Evolutionary conservation across 257 asterid genomes (phyloP).

Genomic region (Anisodus tanguticus): DNA sequence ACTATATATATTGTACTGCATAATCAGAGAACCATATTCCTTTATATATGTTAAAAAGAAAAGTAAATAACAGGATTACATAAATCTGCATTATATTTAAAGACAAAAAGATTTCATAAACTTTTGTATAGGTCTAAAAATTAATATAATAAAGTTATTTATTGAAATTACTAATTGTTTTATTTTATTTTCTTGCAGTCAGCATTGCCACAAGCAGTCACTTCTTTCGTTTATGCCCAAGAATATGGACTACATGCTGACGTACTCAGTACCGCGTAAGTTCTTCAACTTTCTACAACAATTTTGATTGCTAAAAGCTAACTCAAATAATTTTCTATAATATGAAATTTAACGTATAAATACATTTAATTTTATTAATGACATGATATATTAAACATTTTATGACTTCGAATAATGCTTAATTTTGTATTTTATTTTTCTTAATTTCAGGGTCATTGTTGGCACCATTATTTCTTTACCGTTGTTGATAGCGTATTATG

Average conservation of each 20-base stretch:
- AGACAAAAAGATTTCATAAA: not conserved
- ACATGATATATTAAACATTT: not conserved
- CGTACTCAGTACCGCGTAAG: conserved; percentile 45
- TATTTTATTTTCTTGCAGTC: conserved; percentile 25
- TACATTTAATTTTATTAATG: not conserved
- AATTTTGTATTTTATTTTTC: not conserved
- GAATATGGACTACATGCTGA: conserved; percentile 42
- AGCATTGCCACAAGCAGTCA: conserved; percentile 42
- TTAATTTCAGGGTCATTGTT: conserved; percentile 26
- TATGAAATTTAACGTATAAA: not conserved
- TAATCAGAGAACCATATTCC: too few species aligned
- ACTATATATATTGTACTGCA: too few species aligned
- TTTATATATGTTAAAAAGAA: not conserved
- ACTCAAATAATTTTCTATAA: not conserved
- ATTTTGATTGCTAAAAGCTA: not conserved
- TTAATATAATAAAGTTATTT: not conserved
- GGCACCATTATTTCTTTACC: conserved; percentile 28
- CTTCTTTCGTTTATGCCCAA: conserved; percentile 41
- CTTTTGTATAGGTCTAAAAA: not conserved
- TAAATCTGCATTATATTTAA: not conserved
- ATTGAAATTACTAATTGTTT: not conserved
- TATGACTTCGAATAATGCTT: too few species aligned
- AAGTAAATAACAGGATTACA: not conserved
- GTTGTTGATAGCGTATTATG: conserved; percentile 24
- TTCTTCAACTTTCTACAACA: not conserved